Percentiles rank a stretch among this genome's conserved stretches.
These are phyloP conservation scores for Sugiyamaella mastotermitis DNA, from an alignment of 805 yeast species.

Conservation along the genomic window DNA sequence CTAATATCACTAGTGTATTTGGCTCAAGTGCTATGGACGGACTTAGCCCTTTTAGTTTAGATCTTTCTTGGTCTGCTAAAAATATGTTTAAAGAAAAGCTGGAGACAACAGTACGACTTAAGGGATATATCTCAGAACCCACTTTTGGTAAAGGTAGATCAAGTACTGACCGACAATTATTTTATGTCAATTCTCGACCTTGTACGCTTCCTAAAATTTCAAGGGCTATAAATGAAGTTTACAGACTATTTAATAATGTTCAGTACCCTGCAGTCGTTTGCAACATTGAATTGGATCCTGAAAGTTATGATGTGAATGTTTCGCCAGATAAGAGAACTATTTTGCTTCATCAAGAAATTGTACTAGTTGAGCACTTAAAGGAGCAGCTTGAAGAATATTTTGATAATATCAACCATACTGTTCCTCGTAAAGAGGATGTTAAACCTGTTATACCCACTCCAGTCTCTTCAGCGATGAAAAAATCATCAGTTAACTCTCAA, in stretches of 20 bases:
- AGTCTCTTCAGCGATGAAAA: too few relatives aligned
- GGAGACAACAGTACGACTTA: conserved; percentile 1
- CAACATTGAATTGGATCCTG: conserved; percentile 48
- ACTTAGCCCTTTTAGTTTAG: conserved; percentile 44
- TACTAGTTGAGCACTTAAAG: conserved; percentile 50
- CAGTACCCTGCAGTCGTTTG: conserved; percentile 70
- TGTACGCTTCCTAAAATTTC: conserved; percentile 48
- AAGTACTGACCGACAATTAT: conserved; percentile 65
- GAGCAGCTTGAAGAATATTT: conserved; percentile 46
- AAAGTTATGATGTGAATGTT: conserved; percentile 66
- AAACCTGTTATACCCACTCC: too few relatives aligned
- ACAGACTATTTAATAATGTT: conserved; percentile 60
- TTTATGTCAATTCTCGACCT: conserved; percentile 75
- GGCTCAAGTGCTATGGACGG: conserved; percentile 64
- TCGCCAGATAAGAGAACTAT: conserved; percentile 85
- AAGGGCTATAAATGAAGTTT: conserved; percentile 65
- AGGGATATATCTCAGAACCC: conserved; percentile 53
- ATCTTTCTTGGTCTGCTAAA: conserved; percentile 8
- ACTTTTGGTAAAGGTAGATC: conserved; percentile 76
- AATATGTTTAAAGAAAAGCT: conserved; percentile 28
- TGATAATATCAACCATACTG: conserved; percentile 32
- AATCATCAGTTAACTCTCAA: too few relatives aligned
- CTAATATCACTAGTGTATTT: conserved; percentile 60
- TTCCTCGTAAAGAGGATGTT: too few relatives aligned
- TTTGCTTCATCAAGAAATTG: conserved; percentile 58